Conservation (phyloP, 2,329 filamentous ascomycete species). For the Aciculosporium take region DNA sequence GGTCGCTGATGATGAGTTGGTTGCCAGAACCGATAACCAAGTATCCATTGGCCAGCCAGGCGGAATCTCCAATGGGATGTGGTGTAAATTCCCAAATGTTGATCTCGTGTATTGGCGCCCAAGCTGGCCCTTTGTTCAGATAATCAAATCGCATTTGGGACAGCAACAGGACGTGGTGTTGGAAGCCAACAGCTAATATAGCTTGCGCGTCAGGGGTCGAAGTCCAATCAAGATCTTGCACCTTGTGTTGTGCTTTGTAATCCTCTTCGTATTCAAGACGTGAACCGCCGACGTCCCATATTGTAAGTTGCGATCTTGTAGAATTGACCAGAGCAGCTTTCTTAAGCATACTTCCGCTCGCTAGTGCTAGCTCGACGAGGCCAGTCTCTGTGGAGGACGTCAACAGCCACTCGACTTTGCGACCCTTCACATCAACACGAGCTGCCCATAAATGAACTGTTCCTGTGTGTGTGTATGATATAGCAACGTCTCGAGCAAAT, state of each 20-base stretch:
- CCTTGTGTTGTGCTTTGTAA: slow-evolving; percentile 57
- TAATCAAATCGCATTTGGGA: slow-evolving; percentile 88
- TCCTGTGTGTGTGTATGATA: slow-evolving; percentile 67
- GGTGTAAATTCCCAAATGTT: slow-evolving; percentile 68
- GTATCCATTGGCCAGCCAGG: slow-evolving; percentile 76
- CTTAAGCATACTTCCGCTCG: slow-evolving; percentile 73
- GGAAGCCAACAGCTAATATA: slow-evolving; percentile 82
- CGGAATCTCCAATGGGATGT: slow-evolving; percentile 83
- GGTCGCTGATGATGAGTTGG: slow-evolving; percentile 74
- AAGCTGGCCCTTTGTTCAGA: slow-evolving; percentile 74
- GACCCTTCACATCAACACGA: slow-evolving; percentile 46
- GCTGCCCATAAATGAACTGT: slow-evolving; percentile 76
- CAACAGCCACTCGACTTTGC: slow-evolving; percentile 62
- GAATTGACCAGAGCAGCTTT: slow-evolving; percentile 75
- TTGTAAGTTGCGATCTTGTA: slow-evolving; percentile 60
- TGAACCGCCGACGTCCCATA: slow-evolving; percentile 77
- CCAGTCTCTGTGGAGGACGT: slow-evolving; percentile 73
- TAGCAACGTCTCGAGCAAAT: slow-evolving; percentile 72
- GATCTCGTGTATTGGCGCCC: slow-evolving; percentile 74
- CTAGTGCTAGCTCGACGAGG: slow-evolving; percentile 56
- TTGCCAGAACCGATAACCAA: slow-evolving; percentile 83
- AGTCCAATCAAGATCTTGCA: slow-evolving; percentile 86
- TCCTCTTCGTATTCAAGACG: slow-evolving; percentile 69
- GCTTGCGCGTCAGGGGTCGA: slow-evolving; percentile 81
- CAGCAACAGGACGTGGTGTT: slow-evolving; percentile 68